Conservation (phyloP, 2,329 filamentous ascomycete genomes). For the Bimuria novae-zelandiae region DNA sequence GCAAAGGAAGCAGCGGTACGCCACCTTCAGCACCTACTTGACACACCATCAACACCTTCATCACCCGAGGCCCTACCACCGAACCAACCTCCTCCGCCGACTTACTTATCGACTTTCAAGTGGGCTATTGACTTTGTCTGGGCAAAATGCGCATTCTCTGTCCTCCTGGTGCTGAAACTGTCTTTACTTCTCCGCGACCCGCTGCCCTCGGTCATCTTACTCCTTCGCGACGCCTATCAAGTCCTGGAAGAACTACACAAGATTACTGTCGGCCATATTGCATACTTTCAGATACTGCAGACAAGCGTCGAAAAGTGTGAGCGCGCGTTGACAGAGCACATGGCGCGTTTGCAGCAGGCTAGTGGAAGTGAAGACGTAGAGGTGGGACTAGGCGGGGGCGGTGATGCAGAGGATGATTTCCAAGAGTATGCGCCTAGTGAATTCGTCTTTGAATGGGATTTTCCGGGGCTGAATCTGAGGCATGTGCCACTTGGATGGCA, state of each 20-base stretch:
- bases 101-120: conserved; percentile 57
- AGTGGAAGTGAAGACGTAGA: not conserved
- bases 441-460: conserved; percentile 64
- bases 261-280: conserved; percentile 50
- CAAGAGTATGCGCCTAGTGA: conserved; percentile 60
- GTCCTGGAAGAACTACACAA: conserved; percentile 52
- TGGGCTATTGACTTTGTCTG: conserved; percentile 64
- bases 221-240: conserved; percentile 51
- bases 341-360: conserved; percentile 19
- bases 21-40: conserved; percentile 56
- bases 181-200: conserved; percentile 55
- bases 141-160: conserved; percentile 63
- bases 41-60: conserved; percentile 20
- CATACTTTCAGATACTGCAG: conserved; percentile 55
- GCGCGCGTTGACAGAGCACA: conserved; percentile 48
- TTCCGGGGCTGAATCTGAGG: conserved; percentile 59
- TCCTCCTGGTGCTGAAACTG: conserved; percentile 59
- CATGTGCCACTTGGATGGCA: conserved; percentile 56
- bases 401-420: conserved; percentile 52
- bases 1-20: conserved; percentile 58
- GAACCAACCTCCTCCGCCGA: conserved; percentile 9
- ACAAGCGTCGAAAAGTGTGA: conserved; percentile 58
- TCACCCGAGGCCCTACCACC: conserved; percentile 29
- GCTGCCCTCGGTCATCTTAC: conserved; percentile 45
- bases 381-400: conserved; percentile 10